Evolutionary conservation across 2,329 filamentous ascomycete genomes (phyloP).

Genomic region (Huntiella savannae): DNA sequence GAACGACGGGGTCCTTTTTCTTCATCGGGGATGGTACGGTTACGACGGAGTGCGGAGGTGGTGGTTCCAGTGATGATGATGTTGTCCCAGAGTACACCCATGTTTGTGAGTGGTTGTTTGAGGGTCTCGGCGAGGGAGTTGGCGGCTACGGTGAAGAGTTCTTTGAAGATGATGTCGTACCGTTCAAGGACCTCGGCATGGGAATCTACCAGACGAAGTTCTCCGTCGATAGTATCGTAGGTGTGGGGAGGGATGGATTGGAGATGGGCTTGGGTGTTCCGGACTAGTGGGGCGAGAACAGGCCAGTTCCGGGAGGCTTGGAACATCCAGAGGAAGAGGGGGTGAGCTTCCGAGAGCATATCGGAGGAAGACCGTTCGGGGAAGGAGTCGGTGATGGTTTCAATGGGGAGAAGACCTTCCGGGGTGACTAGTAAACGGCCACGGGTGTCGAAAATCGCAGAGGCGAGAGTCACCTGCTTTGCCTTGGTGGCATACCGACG

Average conservation of each 20-base stretch:
- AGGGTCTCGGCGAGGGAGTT: constrained; percentile 51
- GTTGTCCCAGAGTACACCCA: constrained; percentile 58
- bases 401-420: constrained; percentile 48
- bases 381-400: constrained; percentile 64
- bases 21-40: constrained; percentile 15
- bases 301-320: constrained; percentile 63
- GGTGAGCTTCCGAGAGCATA: constrained; percentile 55
- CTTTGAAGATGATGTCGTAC: constrained; percentile 60
- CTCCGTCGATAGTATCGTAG: constrained; percentile 17
- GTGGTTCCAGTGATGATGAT: constrained; percentile 39
- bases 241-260: constrained; percentile 24
- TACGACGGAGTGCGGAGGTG: neutral
- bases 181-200: constrained; percentile 41
- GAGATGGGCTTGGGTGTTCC: constrained; percentile 56
- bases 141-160: constrained; percentile 67
- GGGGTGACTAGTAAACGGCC: constrained; percentile 51
- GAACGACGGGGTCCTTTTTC: constrained; percentile 22
- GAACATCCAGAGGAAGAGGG: constrained; percentile 76
- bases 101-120: constrained; percentile 38
- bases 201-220: constrained; percentile 30
- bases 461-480: constrained; percentile 38
- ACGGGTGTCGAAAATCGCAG: constrained; percentile 47
- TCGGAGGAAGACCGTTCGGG: constrained; percentile 45
- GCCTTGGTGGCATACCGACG: constrained; percentile 37
- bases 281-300: constrained; percentile 46